phyloP scores from a whole-genome alignment of 2,329 filamentous ascomycete genomes.

The Verticillium nonalfalfae region DNA sequence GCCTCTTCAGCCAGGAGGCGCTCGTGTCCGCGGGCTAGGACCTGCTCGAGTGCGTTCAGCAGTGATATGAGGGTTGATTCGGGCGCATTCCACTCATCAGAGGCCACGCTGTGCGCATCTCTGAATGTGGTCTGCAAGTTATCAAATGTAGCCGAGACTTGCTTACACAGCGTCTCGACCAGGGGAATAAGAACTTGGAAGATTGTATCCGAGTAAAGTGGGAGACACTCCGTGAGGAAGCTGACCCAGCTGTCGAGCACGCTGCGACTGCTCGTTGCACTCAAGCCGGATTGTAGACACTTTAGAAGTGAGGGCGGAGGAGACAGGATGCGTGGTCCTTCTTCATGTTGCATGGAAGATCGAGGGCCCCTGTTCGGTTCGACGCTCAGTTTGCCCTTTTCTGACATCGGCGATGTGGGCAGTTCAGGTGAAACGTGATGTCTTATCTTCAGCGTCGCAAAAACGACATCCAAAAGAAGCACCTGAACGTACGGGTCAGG shows the following conservation, averaged over 20 bases:
- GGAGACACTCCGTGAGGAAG: constrained; percentile 77
- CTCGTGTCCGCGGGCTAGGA: constrained; percentile 82
- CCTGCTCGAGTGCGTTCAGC: constrained; percentile 87
- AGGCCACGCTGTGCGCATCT: constrained; percentile 18
- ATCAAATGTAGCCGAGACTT: constrained; percentile 68
- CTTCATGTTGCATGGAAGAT: constrained; percentile 27
- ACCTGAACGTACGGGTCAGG: constrained; percentile 69
- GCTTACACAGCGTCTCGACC: constrained; percentile 79
- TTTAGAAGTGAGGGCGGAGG: constrained; percentile 71
- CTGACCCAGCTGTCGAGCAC: constrained; percentile 89
- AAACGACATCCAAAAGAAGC: constrained; percentile 71
- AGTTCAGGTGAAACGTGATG: constrained; percentile 32
- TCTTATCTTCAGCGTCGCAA: constrained; percentile 64
- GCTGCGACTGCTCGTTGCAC: constrained; percentile 63
- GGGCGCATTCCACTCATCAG: constrained; percentile 34
- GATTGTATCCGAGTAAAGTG: constrained; percentile 75
- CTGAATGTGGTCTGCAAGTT: constrained; percentile 61
- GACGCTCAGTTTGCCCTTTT: constrained; percentile 36
- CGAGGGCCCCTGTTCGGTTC: constrained; percentile 34
- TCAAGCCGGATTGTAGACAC: constrained; percentile 76
- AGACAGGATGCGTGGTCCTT: constrained; percentile 27
- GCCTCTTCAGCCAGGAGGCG: constrained; percentile 72
- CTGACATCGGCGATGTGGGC: constrained; percentile 36
- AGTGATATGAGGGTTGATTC: constrained; percentile 77
- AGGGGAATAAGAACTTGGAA: constrained; percentile 88